Conservation (phyloP, 495 filamentous ascomycete genomes). For the Beverwykella pulmonaria region DNA sequence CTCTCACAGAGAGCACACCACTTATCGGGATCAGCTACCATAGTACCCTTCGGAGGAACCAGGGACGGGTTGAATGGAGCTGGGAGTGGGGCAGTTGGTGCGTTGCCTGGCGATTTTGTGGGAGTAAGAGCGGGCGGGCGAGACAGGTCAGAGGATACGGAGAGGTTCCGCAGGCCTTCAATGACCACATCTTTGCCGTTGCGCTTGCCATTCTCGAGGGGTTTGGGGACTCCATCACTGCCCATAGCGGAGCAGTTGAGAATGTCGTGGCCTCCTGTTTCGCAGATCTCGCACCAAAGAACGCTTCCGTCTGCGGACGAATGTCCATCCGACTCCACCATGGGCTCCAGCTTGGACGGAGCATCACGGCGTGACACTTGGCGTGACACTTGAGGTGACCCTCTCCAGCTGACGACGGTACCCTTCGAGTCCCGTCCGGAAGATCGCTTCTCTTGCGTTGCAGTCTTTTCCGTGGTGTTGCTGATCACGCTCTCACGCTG, state of each 20-base stretch:
- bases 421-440: constrained; percentile 62
- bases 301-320: constrained; percentile 72
- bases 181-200: constrained; percentile 53
- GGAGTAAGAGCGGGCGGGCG: constrained; percentile 40
- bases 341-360: constrained; percentile 49
- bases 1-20: constrained; percentile 98
- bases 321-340: constrained; percentile 73
- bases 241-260: constrained; percentile 69
- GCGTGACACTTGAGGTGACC: constrained; percentile 21
- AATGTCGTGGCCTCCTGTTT: constrained; percentile 91
- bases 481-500: constrained; percentile 56
- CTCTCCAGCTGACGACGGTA: constrained; percentile 56
- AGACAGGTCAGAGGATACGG: constrained; percentile 43
- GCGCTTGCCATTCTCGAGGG: constrained; percentile 30
- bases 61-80: constrained; percentile 30
- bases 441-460: constrained; percentile 50
- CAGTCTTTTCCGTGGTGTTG: constrained; percentile 47
- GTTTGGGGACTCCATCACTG: constrained; percentile 19
- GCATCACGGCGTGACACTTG: constrained; percentile 20
- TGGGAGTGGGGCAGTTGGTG: constrained; percentile 38
- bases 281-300: constrained; percentile 95
- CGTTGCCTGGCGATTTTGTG: constrained; percentile 48
- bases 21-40: constrained; percentile 76
- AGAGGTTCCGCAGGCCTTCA: constrained; percentile 52
- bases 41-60: constrained; percentile 70